Conservation (phyloP, 164 flowering plant genomes). For the Vitis cinerea region DNA sequence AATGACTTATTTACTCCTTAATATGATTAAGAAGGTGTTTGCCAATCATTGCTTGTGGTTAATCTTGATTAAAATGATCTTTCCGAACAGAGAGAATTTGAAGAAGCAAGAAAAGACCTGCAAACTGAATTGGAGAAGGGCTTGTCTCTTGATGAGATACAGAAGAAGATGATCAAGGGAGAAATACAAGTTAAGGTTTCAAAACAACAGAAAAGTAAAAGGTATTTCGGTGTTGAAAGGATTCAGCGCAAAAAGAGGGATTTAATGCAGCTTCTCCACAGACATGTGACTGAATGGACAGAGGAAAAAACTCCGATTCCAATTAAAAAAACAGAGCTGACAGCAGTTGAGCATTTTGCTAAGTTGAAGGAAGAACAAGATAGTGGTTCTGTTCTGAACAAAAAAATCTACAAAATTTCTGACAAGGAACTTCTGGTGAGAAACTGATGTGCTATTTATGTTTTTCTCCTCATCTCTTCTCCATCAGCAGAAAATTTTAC, state of each 20-base stretch:
- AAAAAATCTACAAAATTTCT: slow-evolving; percentile 54
- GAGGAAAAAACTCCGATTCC: slow-evolving; percentile 23
- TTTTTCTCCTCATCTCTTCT: slow-evolving; percentile 3
- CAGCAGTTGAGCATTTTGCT: slow-evolving; percentile 55
- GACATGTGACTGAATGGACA: slow-evolving; percentile 34
- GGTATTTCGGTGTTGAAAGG: slow-evolving; percentile 40
- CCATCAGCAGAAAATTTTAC: background rate
- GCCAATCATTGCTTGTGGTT: slow-evolving; percentile 4
- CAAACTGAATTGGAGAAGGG: slow-evolving; percentile 67
- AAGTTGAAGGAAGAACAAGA: slow-evolving; percentile 60
- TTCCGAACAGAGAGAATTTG: slow-evolving; percentile 62
- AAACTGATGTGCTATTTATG: slow-evolving; percentile 1
- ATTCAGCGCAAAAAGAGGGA: slow-evolving; percentile 91
- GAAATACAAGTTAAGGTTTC: slow-evolving; percentile 55
- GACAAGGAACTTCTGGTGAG: slow-evolving; percentile 81
- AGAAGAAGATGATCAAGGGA: slow-evolving; percentile 60
- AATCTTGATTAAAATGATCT: slow-evolving; percentile 10
- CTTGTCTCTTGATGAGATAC: slow-evolving; percentile 57
- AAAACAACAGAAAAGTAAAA: slow-evolving; percentile 45
- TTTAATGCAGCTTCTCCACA: slow-evolving; percentile 55
- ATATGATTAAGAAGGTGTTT: background rate
- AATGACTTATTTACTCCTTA: background rate
- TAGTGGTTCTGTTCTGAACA: slow-evolving; percentile 44
- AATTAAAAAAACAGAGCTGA: slow-evolving; percentile 39
- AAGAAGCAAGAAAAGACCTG: slow-evolving; percentile 72